These are phyloP conservation scores for Venturia nashicola DNA, from an alignment of 2,329 filamentous ascomycete genomes.

Conservation along the genomic window DNA sequence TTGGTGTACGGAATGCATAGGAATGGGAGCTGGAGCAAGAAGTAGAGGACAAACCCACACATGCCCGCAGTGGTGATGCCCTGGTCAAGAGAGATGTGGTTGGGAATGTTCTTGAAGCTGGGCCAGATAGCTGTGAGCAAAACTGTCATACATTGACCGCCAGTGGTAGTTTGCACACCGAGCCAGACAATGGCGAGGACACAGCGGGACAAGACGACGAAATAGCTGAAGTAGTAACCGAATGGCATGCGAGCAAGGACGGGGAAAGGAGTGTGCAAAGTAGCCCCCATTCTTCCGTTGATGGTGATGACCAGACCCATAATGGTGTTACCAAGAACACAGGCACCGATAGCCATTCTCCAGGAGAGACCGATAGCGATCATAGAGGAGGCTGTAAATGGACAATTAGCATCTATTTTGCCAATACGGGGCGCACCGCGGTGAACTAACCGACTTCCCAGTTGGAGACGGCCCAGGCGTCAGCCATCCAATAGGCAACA, in stretches of 20 bases:
- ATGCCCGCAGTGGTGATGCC: conserved; percentile 35
- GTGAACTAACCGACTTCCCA: conserved; percentile 23
- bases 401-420: conserved; percentile 6
- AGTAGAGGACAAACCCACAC: conserved; percentile 19
- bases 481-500: conserved; percentile 28
- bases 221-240: conserved; percentile 29
- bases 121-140: conserved; percentile 10
- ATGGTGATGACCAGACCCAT: conserved; percentile 19
- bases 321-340: conserved; percentile 20
- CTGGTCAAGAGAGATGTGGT: conserved; percentile 16
- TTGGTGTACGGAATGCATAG: conserved; percentile 16
- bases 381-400: conserved; percentile 18
- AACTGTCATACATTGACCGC: conserved; percentile 16
- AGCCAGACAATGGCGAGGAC: conserved; percentile 29
- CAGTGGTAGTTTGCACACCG: conserved; percentile 25
- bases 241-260: conserved; percentile 28
- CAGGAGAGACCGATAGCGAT: conserved; percentile 17
- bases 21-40: conserved; percentile 11
- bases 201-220: conserved; percentile 29
- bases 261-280: conserved; percentile 20
- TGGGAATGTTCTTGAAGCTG: conserved; percentile 9
- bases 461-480: conserved; percentile 27
- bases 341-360: conserved; percentile 22
- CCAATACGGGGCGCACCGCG: neutral
- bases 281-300: conserved; percentile 18